Conservation (phyloP, 2,329 filamentous ascomycete genomes). For the Dothistroma septosporum region DNA sequence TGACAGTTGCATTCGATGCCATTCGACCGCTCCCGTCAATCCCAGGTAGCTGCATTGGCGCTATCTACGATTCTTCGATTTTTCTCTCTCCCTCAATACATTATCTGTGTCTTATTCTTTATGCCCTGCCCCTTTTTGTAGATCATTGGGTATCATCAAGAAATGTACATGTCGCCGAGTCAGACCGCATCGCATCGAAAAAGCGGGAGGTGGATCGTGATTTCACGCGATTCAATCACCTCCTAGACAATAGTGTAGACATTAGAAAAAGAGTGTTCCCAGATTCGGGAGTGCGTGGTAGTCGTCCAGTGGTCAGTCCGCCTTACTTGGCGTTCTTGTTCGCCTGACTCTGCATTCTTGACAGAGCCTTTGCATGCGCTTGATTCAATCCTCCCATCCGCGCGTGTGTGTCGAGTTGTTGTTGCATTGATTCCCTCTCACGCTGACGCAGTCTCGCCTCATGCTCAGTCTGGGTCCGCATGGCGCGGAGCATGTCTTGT, state of each 20-base stretch:
- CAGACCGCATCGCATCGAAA: no score
- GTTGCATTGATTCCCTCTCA: slow-evolving; percentile 55
- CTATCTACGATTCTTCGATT: no score
- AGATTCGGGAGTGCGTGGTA: background rate
- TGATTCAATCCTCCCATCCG: slow-evolving; percentile 69
- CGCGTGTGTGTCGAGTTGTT: slow-evolving; percentile 72
- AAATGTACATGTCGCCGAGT: slow-evolving; percentile 1
- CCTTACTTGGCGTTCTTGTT: slow-evolving; percentile 12
- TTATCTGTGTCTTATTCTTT: background rate
- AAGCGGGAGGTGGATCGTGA: background rate
- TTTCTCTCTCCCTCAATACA: background rate
- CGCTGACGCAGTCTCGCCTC: slow-evolving; percentile 53
- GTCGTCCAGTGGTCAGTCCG: background rate
- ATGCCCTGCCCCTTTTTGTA: background rate
- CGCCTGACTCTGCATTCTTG: slow-evolving; percentile 64
- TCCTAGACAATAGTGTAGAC: background rate
- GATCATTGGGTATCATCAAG: slow-evolving; percentile 3
- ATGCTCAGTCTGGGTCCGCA: slow-evolving; percentile 56
- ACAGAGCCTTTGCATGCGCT: slow-evolving; percentile 72
- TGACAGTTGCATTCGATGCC: background rate
- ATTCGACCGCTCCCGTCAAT: background rate
- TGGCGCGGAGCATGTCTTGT: slow-evolving; percentile 55
- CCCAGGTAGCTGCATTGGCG: background rate
- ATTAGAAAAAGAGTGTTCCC: background rate
- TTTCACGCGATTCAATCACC: background rate